Base-by-base conservation (phyloP, 176 grass and related monocot genomes). In the Sorghum bicolor region DNA sequence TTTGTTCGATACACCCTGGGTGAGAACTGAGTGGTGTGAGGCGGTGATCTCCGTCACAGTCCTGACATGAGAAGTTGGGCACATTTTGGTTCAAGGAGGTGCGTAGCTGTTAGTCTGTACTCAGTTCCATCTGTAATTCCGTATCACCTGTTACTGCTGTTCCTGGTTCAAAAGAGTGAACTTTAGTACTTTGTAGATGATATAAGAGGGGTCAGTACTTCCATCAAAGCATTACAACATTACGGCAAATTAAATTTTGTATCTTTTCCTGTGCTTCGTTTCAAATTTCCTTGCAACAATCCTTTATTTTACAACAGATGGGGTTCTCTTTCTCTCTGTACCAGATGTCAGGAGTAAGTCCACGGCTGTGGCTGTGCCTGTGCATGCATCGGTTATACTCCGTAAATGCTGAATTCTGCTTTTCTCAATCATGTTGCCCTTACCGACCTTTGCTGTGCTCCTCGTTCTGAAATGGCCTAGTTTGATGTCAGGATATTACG, bases 1-100 rank as follows among this genome's bases (percentile, higher is more conserved):
- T 99, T 99, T 66, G 80, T 90, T 75, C 87, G 96, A 48, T 99
- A 94, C 89, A 99, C 93, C 63, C 93, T 99, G 8, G 93, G 96
- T 1, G 91, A 99, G 62, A 92, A 75, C 74, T 89, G 87, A 97
- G 61, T 24, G 53, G 79, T 16, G 57, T 29, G 14, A 67, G 76
- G 2, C 5, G 5, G 5, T 58, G 45, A 20, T 16, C 57, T 39
- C 32, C 5, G 29, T 48, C 57, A 12, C n/a, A 61, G 57, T 26
- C 83, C 22, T 82, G 66, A 67, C 74, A 60, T 61, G 84, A 57
- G 31, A 74, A 72, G 77, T 77, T 77, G 86, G 80, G 88, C 84
- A 87, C 66, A 82, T 89, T 84, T 91, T 87, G 85, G 50, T 87
- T 90, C 48, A 67, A 26, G 67, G 70, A 70, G 80, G 74, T 88